phyloP scores from a whole-genome alignment of 805 yeast genomes.

The Metschnikowia dekortorum region DNA sequence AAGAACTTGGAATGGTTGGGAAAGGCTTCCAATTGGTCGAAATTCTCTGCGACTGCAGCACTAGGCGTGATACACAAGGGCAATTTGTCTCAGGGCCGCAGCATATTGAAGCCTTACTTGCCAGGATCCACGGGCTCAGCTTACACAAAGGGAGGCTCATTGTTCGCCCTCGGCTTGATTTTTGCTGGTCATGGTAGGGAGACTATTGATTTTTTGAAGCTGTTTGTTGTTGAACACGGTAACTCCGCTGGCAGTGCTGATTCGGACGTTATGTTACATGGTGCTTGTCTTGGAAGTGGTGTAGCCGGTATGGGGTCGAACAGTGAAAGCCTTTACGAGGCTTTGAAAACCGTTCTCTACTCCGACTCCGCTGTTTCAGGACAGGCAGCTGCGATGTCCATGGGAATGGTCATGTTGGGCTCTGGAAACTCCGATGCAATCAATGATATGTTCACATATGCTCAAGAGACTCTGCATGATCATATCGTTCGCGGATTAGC shows the following conservation, averaged over 20 bases:
- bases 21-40: conserved; percentile 98
- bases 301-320: conserved; percentile 95
- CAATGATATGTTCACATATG: conserved; percentile 82
- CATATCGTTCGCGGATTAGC: conserved; percentile 92
- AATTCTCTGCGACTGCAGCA: conserved; percentile 96
- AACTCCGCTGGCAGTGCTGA: conserved; percentile 63
- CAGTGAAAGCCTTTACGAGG: conserved; percentile 69
- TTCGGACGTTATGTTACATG: conserved; percentile 83
- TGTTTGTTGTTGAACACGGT: conserved; percentile 62
- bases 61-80: conserved; percentile 96
- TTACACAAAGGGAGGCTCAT: conserved; percentile 92
- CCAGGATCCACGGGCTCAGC: conserved; percentile 79
- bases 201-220: conserved; percentile 71
- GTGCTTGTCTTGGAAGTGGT: conserved; percentile 93
- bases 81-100: conserved; percentile 84
- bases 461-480: conserved; percentile 94
- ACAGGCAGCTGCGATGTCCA: conserved; percentile 92
- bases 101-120: conserved; percentile 82
- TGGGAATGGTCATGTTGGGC: conserved; percentile 95
- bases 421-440: conserved; percentile 67
- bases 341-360: conserved; percentile 75
- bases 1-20: conserved; percentile 93
- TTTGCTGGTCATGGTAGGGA: conserved; percentile 96
- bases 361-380: conserved; percentile 92
- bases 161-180: conserved; percentile 87